Percentiles rank a stretch among this genome's conserved stretches.
These are phyloP conservation scores for Jatropha podagrica DNA, from an alignment of 441 rosid genomes.

Conservation along the genomic window DNA sequence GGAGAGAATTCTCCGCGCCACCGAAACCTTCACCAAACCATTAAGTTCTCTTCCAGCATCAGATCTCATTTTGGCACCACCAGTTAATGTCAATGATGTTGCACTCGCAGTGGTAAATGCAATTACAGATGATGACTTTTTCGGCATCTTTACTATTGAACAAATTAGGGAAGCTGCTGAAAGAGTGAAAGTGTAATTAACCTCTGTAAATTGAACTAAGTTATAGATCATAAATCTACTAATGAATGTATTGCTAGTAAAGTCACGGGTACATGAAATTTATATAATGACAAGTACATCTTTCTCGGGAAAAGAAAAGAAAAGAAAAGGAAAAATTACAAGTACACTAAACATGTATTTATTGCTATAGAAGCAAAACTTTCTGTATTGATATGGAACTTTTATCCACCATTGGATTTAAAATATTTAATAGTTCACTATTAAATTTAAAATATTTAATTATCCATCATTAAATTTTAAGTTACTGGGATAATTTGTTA, in stretches of 20 bases:
- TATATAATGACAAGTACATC: too few species aligned
- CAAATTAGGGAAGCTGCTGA: conserved; percentile 93
- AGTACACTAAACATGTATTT: too few species aligned
- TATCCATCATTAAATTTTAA: too few species aligned
- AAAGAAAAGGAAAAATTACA: too few species aligned
- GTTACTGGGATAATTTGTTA: too few species aligned
- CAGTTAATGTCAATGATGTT: conserved; percentile 72
- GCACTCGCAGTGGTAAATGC: conserved; percentile 76
- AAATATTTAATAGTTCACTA: too few species aligned
- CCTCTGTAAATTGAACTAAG: background rate
- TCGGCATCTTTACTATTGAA: conserved; percentile 83
- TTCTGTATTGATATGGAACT: too few species aligned
- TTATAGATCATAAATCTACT: background rate
- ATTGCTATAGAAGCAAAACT: too few species aligned
- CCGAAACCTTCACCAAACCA: conserved; percentile 65
- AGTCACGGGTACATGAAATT: too few species aligned
- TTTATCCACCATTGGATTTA: too few species aligned
- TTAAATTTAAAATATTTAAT: too few species aligned
- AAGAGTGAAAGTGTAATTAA: conserved; percentile 43
- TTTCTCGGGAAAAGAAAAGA: too few species aligned
- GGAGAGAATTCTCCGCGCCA: conserved; percentile 57
- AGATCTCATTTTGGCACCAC: conserved; percentile 79
- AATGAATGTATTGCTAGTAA: background rate
- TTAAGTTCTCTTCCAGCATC: conserved; percentile 81
- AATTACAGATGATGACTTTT: conserved; percentile 67